These are phyloP conservation scores for Cyclospora cayetanensis DNA, from an alignment of 169 alveolate species.

Conservation along the genomic window DNA sequence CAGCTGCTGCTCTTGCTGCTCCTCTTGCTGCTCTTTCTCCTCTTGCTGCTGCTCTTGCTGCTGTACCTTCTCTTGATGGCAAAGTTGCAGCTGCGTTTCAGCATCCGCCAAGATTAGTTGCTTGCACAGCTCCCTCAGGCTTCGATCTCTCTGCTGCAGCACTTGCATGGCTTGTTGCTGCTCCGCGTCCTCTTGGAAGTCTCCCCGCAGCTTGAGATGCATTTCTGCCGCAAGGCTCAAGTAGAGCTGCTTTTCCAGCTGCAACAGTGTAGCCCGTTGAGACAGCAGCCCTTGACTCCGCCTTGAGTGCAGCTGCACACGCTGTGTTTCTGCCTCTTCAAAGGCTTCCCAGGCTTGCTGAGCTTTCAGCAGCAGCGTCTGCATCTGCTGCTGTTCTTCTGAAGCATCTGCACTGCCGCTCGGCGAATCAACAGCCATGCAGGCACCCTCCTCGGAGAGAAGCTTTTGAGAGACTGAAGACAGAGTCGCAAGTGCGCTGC, in stretches of 20 bases:
- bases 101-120: background rate
- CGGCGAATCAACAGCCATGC: no score
- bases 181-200: no score
- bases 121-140: background rate
- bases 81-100: no score
- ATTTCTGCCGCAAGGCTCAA: no score
- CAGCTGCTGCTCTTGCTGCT: background rate
- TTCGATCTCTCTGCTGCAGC: constrained; percentile 4
- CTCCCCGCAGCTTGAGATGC: no score
- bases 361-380: background rate
- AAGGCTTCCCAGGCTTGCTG: background rate
- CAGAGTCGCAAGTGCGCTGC: background rate
- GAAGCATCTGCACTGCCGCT: no score
- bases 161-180: constrained; percentile 20
- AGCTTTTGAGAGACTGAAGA: background rate
- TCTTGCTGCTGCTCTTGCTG: background rate
- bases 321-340: no score
- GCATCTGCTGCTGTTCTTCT: constrained; percentile 17
- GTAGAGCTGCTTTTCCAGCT: no score
- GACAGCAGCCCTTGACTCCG: no score
- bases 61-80: background rate
- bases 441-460: background rate
- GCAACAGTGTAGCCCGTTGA: no score
- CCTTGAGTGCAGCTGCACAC: no score
- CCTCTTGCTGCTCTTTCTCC: background rate